Percentiles rank a stretch among this genome's conserved stretches.
These are phyloP conservation scores for Lithocarpus polystachyus DNA, from an alignment of 306 rosid genomes.

Conservation along the genomic window DNA sequence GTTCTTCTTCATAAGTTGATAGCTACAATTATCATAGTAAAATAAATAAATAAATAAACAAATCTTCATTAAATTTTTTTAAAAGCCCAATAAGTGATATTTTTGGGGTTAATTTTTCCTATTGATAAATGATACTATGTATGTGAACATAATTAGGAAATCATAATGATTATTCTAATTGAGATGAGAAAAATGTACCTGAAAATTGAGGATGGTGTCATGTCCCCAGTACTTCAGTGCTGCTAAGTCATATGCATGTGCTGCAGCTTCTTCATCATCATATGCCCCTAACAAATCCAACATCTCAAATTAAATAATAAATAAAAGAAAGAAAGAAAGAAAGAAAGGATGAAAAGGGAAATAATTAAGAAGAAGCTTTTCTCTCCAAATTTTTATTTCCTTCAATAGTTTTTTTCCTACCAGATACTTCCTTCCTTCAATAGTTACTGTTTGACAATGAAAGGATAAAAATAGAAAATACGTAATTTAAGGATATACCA, in stretches of 20 bases:
- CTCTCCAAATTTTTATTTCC: slow-evolving; percentile 1
- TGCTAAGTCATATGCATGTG: slow-evolving; percentile 98
- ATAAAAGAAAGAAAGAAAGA: not conserved
- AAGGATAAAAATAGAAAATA: not conserved
- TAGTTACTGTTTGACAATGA: not conserved
- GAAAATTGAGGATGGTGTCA: slow-evolving; percentile 76
- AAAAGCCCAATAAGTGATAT: too few relatives aligned
- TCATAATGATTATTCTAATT: not conserved
- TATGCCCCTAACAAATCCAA: slow-evolving; percentile 73
- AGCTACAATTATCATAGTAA: slow-evolving; percentile 28
- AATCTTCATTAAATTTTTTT: too few relatives aligned
- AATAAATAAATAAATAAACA: too few relatives aligned
- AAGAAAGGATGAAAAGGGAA: not conserved
- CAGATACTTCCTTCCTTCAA: too few relatives aligned
- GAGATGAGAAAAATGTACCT: slow-evolving; percentile 36
- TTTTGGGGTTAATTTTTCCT: too few relatives aligned
- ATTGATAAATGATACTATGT: too few relatives aligned
- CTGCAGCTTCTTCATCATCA: slow-evolving; percentile 92
- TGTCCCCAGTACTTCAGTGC: slow-evolving; percentile 99
- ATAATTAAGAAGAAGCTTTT: not conserved
- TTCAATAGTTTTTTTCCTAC: not conserved
- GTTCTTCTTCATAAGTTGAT: slow-evolving; percentile 60
- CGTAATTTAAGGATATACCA: not conserved
- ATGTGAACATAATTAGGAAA: not conserved
- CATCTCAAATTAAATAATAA: not conserved